Base-by-base conservation (phyloP, 306 rosid genomes). In the Vigna hirtella region DNA sequence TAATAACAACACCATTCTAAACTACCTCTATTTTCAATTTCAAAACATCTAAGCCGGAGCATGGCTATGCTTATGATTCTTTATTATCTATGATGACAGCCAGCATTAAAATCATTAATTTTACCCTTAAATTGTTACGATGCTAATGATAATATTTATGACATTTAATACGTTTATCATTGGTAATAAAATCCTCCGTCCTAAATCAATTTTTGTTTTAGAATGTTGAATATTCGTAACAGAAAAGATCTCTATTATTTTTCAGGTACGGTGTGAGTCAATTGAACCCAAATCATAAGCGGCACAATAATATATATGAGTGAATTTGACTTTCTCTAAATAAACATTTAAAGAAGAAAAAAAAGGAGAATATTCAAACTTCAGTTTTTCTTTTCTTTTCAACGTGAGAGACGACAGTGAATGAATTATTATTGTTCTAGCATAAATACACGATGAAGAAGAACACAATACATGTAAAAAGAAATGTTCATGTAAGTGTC, bases 241-340 rank as follows among this genome's bases (percentile, higher is more conserved):
- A 36, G 1, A 36, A 15, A 9, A 32, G 0, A 32, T 14, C 10
- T 34, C 24, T n/a, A 63, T 34, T 34, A 62, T 32, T 63, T 36
- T 36, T 38, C 30, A 65, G 16, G 49, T 66, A 18, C 9, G 1
- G 53, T 6, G 11, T 5, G 11, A 43, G 72, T 66, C 72, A 66
- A 66, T 43, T 20, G 34, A 42, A 20, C 52, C 72, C 72, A 66
- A 66, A 66, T 42, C 32, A 11, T 22, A 66, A 66, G 72, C 18
- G 34, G 53, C 53, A 18, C 17, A 6, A 43, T 38, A 36, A 63
- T 36, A 66, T 42, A 64, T 12, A 36, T 38, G 72, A 42, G 72
- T 66, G 36, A 42, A 11, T 18, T 42, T 40, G 49, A 66, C 72
- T 66, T 42, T 42, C 11, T 43, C 34, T 12, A 42, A 66, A 40